Conservation (phyloP, 1,284 basidiomycete species). For the Rhizoctonia solani region DNA sequence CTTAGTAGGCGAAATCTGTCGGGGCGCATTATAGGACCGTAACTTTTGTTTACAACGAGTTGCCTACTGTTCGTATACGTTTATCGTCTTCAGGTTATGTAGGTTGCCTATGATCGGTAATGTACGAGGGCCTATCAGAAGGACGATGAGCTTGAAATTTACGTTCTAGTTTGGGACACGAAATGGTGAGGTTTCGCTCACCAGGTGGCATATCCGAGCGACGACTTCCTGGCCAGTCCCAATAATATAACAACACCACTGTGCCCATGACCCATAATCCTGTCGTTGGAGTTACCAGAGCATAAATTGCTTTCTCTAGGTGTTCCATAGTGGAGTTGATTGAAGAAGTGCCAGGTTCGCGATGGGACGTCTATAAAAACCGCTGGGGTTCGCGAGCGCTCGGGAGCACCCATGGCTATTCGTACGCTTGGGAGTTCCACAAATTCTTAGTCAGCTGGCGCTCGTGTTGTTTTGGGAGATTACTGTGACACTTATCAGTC, state of each 20-base stretch:
- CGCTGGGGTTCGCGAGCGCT: too few species aligned
- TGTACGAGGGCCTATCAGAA: neutral
- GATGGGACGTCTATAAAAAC: too few species aligned
- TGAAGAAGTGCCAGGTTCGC: too few species aligned
- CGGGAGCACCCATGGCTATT: too few species aligned
- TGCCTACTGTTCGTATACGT: conserved; percentile 4
- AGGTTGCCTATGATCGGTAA: conserved; percentile 10
- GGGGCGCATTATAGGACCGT: neutral
- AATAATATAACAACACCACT: neutral
- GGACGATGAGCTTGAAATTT: too few species aligned
- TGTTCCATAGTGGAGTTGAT: too few species aligned
- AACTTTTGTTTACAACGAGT: neutral
- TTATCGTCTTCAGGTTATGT: conserved; percentile 2
- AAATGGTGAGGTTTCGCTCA: too few species aligned
- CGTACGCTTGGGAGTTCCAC: too few species aligned
- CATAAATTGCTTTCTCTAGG: neutral
- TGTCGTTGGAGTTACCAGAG: neutral
- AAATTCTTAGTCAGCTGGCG: too few species aligned
- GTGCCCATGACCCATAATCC: neutral
- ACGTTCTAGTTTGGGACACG: too few species aligned
- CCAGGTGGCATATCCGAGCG: neutral
- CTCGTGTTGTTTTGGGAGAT: too few species aligned
- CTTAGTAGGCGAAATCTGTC: neutral
- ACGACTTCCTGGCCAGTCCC: conserved; percentile 23
- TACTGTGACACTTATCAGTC: too few species aligned